Conservation (phyloP, 768 basidiomycete genomes). For the Pulveroboletus sp. region DNA sequence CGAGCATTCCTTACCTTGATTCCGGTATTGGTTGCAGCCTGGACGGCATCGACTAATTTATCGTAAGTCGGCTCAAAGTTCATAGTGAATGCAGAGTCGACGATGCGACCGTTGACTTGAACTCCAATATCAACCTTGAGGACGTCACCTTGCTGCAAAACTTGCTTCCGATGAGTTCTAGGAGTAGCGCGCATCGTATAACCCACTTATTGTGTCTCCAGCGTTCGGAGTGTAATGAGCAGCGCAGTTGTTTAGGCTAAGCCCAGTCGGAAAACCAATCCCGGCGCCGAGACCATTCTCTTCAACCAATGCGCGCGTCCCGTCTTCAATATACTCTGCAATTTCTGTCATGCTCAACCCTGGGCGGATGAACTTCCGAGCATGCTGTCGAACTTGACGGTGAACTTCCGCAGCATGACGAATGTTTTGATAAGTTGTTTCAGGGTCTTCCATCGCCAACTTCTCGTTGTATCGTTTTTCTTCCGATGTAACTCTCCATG, state of each 20-base stretch:
- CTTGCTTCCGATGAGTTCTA: slow-evolving; percentile 38
- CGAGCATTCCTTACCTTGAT: slow-evolving; percentile 54
- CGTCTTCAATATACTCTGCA: slow-evolving; percentile 88
- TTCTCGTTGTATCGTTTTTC: slow-evolving; percentile 85
- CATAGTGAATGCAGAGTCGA: slow-evolving; percentile 95
- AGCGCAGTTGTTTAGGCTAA: slow-evolving; percentile 91
- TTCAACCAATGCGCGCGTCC: slow-evolving; percentile 87
- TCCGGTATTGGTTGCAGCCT: slow-evolving; percentile 92
- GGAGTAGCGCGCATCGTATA: background rate
- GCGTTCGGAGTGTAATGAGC: slow-evolving; percentile 97
- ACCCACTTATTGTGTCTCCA: slow-evolving; percentile 76
- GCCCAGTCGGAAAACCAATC: slow-evolving; percentile 93
- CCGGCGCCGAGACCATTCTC: slow-evolving; percentile 83
- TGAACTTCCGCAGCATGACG: slow-evolving; percentile 95
- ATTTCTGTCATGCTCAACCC: slow-evolving; percentile 96
- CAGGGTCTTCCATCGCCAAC: slow-evolving; percentile 72
- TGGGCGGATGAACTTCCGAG: slow-evolving; percentile 78
- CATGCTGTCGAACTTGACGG: slow-evolving; percentile 81
- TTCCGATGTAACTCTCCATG: slow-evolving; percentile 84
- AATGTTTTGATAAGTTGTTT: slow-evolving; percentile 83
- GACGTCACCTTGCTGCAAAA: slow-evolving; percentile 78
- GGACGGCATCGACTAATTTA: slow-evolving; percentile 83
- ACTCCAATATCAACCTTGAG: slow-evolving; percentile 98
- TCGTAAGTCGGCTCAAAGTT: slow-evolving; percentile 88
- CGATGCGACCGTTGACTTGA: slow-evolving; percentile 92